Conservation (phyloP, 192 early-diverging fungal genomes). For the Entomortierella lignicola region DNA sequence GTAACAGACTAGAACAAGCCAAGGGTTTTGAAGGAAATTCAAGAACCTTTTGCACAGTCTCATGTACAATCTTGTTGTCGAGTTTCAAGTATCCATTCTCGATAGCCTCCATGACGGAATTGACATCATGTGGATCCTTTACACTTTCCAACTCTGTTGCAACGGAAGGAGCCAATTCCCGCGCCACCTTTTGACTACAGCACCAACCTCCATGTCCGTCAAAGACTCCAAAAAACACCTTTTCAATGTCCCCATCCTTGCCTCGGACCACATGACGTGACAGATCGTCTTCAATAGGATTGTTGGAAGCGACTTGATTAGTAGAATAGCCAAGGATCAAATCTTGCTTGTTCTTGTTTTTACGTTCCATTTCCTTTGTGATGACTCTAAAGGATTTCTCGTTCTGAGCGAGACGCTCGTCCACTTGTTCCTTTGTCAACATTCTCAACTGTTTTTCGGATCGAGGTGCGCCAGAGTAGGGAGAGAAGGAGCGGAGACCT, state of each 20-base stretch:
- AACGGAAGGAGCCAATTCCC: slow-evolving; percentile 59
- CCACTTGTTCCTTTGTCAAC: slow-evolving; percentile 40
- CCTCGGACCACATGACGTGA: slow-evolving; percentile 47
- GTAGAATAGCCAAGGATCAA: slow-evolving; percentile 56
- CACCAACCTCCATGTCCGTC: slow-evolving; percentile 67
- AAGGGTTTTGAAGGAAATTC: slow-evolving; percentile 47
- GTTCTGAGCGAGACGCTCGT: slow-evolving; percentile 35
- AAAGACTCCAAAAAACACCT: slow-evolving; percentile 64
- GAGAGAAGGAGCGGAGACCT: slow-evolving; percentile 12
- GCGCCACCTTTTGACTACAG: slow-evolving; percentile 58
- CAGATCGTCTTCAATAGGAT: slow-evolving; percentile 64
- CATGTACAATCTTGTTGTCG: slow-evolving; percentile 61
- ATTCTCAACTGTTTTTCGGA: slow-evolving; percentile 42
- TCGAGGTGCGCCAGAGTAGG: neutral
- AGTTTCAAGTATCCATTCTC: slow-evolving; percentile 59
- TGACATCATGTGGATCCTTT: slow-evolving; percentile 30
- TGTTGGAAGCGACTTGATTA: slow-evolving; percentile 63
- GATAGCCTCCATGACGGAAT: slow-evolving; percentile 55
- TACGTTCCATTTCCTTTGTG: slow-evolving; percentile 18
- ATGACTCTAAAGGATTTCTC: slow-evolving; percentile 25
- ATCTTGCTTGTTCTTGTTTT: slow-evolving; percentile 19
- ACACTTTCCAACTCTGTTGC: slow-evolving; percentile 53
- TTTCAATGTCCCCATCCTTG: slow-evolving; percentile 44
- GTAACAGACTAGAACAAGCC: slow-evolving; percentile 48
- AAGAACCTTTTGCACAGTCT: slow-evolving; percentile 52